Evolutionary conservation across 306 rosid genomes (phyloP).

Genomic region (Cucurbita ficifolia): DNA sequence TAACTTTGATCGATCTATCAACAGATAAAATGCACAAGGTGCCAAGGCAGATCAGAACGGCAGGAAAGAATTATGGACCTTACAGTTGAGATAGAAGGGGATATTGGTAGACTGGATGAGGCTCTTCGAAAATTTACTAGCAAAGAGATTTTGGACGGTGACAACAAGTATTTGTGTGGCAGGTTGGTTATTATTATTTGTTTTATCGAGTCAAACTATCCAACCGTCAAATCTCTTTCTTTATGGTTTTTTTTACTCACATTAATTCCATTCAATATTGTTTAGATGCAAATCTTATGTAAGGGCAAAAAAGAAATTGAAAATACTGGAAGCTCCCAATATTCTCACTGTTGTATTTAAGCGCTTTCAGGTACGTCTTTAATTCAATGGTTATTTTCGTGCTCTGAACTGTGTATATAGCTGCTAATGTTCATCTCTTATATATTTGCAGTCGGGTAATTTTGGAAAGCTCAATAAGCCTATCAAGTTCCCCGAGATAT

Average conservation of each 20-base stretch:
- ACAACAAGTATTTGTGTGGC: constrained; percentile 82
- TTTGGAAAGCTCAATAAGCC: constrained; percentile 97
- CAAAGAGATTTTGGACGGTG: constrained; percentile 86
- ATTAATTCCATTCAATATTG: not conserved
- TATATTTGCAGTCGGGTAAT: constrained; percentile 64
- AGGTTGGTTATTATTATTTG: constrained; percentile 39
- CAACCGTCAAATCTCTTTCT: not conserved
- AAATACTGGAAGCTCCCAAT: constrained; percentile 85
- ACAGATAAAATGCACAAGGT: constrained; percentile 85
- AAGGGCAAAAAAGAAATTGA: constrained; percentile 93
- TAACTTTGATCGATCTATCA: constrained; percentile 11
- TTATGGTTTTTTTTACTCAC: not conserved
- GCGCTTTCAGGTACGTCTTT: constrained; percentile 78
- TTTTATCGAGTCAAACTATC: too few relatives aligned
- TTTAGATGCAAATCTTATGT: constrained; percentile 86
- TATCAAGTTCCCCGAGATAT: constrained; percentile 63
- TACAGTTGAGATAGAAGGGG: constrained; percentile 90
- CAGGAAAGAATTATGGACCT: constrained; percentile 97
- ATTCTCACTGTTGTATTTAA: constrained; percentile 86
- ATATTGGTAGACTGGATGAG: constrained; percentile 64
- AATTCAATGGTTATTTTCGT: constrained; percentile 2
- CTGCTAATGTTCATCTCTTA: not conserved
- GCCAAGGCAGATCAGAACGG: constrained; percentile 84
- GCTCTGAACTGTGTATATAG: not conserved
- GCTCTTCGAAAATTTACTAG: constrained; percentile 68